phyloP scores from a whole-genome alignment of 192 early-diverging fungal species.

The Helicostylum pulchrum region DNA sequence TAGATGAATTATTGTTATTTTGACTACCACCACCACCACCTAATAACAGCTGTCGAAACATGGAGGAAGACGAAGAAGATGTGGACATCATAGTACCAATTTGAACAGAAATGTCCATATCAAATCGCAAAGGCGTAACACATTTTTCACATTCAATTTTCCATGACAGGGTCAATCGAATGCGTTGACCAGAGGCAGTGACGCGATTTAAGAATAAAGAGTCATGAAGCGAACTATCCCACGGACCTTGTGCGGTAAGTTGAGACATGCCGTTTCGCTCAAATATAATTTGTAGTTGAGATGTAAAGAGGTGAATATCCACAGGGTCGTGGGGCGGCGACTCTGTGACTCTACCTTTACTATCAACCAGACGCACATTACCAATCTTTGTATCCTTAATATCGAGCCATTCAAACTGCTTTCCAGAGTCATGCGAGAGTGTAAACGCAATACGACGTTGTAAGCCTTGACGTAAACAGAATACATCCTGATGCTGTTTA shows the following conservation, averaged over 20 bases:
- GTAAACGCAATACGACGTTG: conserved; percentile 68
- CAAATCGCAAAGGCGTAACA: conserved; percentile 48
- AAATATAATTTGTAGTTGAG: conserved; percentile 39
- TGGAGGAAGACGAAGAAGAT: conserved; percentile 37
- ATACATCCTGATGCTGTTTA: conserved; percentile 48
- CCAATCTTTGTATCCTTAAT: conserved; percentile 45
- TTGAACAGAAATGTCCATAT: conserved; percentile 57
- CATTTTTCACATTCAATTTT: conserved; percentile 40
- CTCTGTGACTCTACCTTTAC: conserved; percentile 52
- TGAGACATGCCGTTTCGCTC: conserved; percentile 58
- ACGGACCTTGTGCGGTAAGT: conserved; percentile 52
- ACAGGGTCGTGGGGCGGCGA: conserved; percentile 41
- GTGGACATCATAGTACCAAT: conserved; percentile 38
- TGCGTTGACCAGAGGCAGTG: conserved; percentile 53
- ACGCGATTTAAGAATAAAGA: conserved; percentile 60
- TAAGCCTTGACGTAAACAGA: conserved; percentile 72
- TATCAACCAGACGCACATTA: conserved; percentile 48
- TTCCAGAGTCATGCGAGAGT: conserved; percentile 62
- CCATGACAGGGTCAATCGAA: conserved; percentile 55
- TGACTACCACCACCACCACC: neutral
- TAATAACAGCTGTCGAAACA: neutral
- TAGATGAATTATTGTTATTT: conserved; percentile 25
- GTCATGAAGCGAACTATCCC: conserved; percentile 77
- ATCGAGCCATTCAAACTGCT: conserved; percentile 52
- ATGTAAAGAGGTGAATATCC: conserved; percentile 43